phyloP scores from a whole-genome alignment of 768 basidiomycete genomes.

The Collybia nuda region DNA sequence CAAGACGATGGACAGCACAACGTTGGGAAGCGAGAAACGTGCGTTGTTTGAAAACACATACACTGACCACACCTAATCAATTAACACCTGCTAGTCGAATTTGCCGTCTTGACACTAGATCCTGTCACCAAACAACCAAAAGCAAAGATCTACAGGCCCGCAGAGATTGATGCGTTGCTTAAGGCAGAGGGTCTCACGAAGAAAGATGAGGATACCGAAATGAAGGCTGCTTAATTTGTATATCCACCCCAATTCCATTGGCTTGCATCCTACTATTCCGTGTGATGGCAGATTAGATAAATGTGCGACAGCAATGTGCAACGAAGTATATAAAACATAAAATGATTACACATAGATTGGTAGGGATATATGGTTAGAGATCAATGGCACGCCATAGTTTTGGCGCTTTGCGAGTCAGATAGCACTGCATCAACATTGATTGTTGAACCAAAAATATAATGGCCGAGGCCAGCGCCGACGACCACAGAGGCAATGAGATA shows the following conservation, averaged over 20 bases:
- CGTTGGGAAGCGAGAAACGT: constrained; percentile 95
- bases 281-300: neutral
- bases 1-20: constrained; percentile 99
- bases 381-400: constrained; percentile 83
- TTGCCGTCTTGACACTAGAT: constrained; percentile 91
- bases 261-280: constrained; percentile 5
- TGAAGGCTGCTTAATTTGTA: constrained; percentile 52
- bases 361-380: neutral
- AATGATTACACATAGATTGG: neutral
- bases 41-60: constrained; percentile 27
- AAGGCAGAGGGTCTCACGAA: constrained; percentile 80
- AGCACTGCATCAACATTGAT: constrained; percentile 65
- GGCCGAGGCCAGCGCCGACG: constrained; percentile 78
- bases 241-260: constrained; percentile 23
- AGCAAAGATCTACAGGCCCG: constrained; percentile 89
- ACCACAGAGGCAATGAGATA: constrained; percentile 86
- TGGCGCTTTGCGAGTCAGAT: constrained; percentile 38
- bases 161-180: constrained; percentile 85
- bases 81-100: constrained; percentile 68
- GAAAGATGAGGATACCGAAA: constrained; percentile 83
- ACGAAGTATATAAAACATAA: neutral
- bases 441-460: constrained; percentile 69
- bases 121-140: constrained; percentile 72
- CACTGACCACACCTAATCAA: constrained; percentile 7
- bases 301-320: no score